Conservation (phyloP, 106 monocot genomes). For the Dioscorea zingiberensis region DNA sequence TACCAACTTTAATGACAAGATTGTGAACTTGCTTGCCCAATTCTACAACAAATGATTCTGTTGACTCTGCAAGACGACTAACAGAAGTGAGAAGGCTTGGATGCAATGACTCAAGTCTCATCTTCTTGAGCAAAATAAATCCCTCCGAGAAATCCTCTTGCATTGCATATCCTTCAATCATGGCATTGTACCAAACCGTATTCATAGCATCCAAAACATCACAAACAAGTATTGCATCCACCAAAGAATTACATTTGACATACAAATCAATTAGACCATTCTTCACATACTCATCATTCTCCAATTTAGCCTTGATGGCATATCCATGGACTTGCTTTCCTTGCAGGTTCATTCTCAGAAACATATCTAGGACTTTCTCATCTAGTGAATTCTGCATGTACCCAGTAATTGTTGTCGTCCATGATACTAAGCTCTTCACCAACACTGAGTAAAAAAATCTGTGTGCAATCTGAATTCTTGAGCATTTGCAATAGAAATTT, state of each 20-base stretch:
- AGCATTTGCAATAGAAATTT: constrained; percentile 83
- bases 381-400: constrained; percentile 82
- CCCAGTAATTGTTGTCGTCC: constrained; percentile 87
- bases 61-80: constrained; percentile 52
- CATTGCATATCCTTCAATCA: constrained; percentile 79
- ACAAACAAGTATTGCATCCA: constrained; percentile 49
- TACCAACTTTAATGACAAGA: too few species aligned
- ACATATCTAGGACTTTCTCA: constrained; percentile 39
- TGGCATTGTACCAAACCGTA: constrained; percentile 71
- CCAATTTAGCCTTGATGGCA: constrained; percentile 55
- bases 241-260: constrained; percentile 56
- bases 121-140: constrained; percentile 46
- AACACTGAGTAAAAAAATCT: constrained; percentile 54
- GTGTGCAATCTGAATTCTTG: constrained; percentile 29
- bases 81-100: constrained; percentile 68
- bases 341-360: constrained; percentile 49
- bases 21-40: constrained; percentile 71
- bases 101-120: too few species aligned
- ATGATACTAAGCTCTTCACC: constrained; percentile 61
- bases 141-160: constrained; percentile 38
- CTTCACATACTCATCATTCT: constrained; percentile 60
- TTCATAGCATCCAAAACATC: constrained; percentile 33
- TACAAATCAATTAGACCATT: constrained; percentile 89
- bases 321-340: constrained; percentile 71
- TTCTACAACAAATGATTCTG: constrained; percentile 26